Evolutionary conservation across 805 yeast species (phyloP).

Genomic region (Cyberlindnera sargentensis): DNA sequence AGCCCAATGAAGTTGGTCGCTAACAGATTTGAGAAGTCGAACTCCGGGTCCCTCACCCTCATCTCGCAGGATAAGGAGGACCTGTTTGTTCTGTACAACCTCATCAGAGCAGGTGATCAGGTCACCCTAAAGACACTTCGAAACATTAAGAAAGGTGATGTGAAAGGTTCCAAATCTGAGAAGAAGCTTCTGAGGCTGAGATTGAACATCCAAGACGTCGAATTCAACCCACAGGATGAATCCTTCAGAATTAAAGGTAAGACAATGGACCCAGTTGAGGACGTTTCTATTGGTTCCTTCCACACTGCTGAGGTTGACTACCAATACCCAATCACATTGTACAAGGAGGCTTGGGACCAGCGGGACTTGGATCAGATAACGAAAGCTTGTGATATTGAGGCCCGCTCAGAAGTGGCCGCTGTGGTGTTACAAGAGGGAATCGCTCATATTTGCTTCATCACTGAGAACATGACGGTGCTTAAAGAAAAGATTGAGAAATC

Average conservation of each 20-base stretch:
- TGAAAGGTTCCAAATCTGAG: constrained; percentile 25
- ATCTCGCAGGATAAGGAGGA: constrained; percentile 88
- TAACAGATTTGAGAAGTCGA: constrained; percentile 46
- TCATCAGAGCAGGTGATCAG: constrained; percentile 70
- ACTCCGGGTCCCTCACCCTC: constrained; percentile 57
- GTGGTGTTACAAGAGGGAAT: constrained; percentile 90
- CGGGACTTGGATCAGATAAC: constrained; percentile 55
- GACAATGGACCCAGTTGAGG: constrained; percentile 56
- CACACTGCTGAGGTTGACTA: constrained; percentile 81
- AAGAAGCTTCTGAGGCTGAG: constrained; percentile 57
- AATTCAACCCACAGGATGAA: constrained; percentile 73
- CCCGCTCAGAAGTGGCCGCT: constrained; percentile 89
- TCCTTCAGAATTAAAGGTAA: constrained; percentile 76
- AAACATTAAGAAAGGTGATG: constrained; percentile 39
- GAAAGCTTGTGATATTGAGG: constrained; percentile 67
- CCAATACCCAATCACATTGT: constrained; percentile 58
- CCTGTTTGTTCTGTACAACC: constrained; percentile 79
- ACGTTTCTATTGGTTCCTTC: constrained; percentile 78
- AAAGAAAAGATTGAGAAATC: constrained; percentile 74
- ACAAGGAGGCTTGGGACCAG: constrained; percentile 77
- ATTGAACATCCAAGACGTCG: constrained; percentile 58
- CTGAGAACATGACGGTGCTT: constrained; percentile 82
- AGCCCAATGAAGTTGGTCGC: constrained; percentile 46
- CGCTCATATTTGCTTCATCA: constrained; percentile 84
- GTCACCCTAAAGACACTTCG: constrained; percentile 63